Percentiles rank a stretch among this genome's conserved stretches.
Evolutionary conservation across 1,284 basidiomycete species (phyloP).

Genomic region (Trichosporon asahii): DNA sequence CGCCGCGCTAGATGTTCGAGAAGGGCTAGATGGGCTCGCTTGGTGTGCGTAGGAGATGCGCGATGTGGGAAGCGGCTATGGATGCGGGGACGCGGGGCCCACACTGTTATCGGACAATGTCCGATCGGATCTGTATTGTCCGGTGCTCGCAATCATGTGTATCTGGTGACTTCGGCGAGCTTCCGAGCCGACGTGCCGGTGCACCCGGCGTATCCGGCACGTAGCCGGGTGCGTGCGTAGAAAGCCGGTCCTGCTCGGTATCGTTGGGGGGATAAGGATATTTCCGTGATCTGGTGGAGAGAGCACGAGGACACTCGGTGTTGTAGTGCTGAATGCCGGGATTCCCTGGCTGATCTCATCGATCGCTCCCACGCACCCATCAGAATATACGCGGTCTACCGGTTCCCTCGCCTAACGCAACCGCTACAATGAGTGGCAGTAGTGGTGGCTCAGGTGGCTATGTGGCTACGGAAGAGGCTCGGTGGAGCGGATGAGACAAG

Average conservation of each 20-base stretch:
- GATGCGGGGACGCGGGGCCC: background rate
- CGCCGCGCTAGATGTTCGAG: too few relatives aligned
- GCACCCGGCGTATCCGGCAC: background rate
- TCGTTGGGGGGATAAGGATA: background rate
- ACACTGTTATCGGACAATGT: background rate
- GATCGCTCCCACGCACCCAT: background rate
- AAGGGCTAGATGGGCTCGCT: background rate
- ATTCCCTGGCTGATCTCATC: background rate
- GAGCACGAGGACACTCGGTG: background rate
- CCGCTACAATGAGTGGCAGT: too few relatives aligned
- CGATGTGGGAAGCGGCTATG: background rate
- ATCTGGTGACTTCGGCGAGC: background rate
- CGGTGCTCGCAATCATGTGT: background rate
- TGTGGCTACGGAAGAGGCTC: background rate
- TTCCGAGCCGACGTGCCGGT: background rate
- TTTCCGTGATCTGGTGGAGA: background rate
- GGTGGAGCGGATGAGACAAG: background rate
- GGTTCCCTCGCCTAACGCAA: too few relatives aligned
- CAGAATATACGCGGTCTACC: background rate
- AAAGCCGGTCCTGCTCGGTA: background rate
- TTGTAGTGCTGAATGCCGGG: background rate
- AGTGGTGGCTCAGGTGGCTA: too few relatives aligned
- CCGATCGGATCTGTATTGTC: slow-evolving; percentile 3
- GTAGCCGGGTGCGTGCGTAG: background rate
- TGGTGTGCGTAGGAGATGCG: background rate